Evolutionary conservation across 352 stramenopile species (phyloP), one percentile per base, ranked within the genome.

Genomic region (Globisporangium middletonii): DNA sequence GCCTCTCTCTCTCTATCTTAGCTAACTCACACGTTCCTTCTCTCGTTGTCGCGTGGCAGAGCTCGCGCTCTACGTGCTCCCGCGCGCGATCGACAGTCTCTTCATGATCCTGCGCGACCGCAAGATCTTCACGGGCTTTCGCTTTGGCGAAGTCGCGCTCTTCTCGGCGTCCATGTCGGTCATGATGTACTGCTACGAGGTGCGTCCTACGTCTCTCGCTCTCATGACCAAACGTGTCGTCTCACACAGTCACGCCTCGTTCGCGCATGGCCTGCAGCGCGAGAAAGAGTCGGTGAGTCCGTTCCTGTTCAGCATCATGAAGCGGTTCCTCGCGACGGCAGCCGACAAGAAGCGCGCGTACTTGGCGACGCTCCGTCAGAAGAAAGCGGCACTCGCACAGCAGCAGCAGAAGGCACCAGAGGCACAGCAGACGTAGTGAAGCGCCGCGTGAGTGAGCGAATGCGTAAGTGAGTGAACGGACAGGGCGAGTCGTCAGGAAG

Each of bases 131-230:
- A 68, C 71, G n/a, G 79, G 82, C 55, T 70, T 92, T 46, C 71
- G 65, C 19, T 68, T 89, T 52, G 84, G 82, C 26, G 84, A 94
- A 56, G 71, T 91, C 35, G 67, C 79, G 48, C 70, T 94, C 43
- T 94, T 92, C 54, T 80, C 81, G 27, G 67, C 68, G 13, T 94
- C 82, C 9, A 94, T 92, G 82, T 70, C 76, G 9, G 67, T 83
- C 47, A 85, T 94, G 65, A 92, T 92, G 84, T 88, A 86, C 65
- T 89, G 70, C 57, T 94, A 91, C 55, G 82, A 94, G 81, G 79
- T 88, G 67, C 57, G 63, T 44, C 18, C 23, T 7, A 19, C 8
- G 5, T 45, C 13, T 4, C 4, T 45, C 2, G 7, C 6, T 0
- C 6, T 45, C 0, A 9, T 18, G 15, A n/a, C n/a, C n/a, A n/a